phyloP scores from a whole-genome alignment of 148 eudicot genomes.

The Nepenthes mirabilis region DNA sequence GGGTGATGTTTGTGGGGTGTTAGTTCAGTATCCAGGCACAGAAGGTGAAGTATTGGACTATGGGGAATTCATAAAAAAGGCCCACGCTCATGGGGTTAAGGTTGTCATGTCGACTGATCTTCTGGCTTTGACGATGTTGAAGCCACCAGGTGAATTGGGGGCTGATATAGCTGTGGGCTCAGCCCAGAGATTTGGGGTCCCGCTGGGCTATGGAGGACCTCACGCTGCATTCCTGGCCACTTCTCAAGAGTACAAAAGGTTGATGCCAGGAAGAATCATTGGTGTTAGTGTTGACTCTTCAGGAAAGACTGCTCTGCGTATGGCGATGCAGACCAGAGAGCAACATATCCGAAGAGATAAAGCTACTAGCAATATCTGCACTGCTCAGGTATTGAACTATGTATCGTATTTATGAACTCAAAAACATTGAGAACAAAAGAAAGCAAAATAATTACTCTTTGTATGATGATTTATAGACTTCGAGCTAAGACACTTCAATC shows the following conservation, averaged over 20 bases:
- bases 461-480: not conserved
- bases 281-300: conserved; percentile 91
- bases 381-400: conserved; percentile 68
- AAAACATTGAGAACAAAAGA: not conserved
- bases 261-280: conserved; percentile 97
- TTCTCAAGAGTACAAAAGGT: conserved; percentile 90
- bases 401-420: not conserved
- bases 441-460: not conserved
- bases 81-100: conserved; percentile 81
- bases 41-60: conserved; percentile 90
- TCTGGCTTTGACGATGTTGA: conserved; percentile 82
- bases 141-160: conserved; percentile 89
- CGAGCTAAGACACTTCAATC: too few relatives aligned
- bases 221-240: conserved; percentile 98
- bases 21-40: conserved; percentile 98
- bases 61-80: conserved; percentile 76
- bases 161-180: conserved; percentile 94
- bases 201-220: conserved; percentile 98
- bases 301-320: conserved; percentile 79
- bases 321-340: conserved; percentile 99
- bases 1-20: conserved; percentile 83
- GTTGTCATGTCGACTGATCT: conserved; percentile 92
- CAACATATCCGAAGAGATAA: conserved; percentile 92
- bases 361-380: conserved; percentile 97
- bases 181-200: conserved; percentile 96